Conservation (phyloP, 2,329 filamentous ascomycete genomes). For the Torrubiella hemipterigena region DNA sequence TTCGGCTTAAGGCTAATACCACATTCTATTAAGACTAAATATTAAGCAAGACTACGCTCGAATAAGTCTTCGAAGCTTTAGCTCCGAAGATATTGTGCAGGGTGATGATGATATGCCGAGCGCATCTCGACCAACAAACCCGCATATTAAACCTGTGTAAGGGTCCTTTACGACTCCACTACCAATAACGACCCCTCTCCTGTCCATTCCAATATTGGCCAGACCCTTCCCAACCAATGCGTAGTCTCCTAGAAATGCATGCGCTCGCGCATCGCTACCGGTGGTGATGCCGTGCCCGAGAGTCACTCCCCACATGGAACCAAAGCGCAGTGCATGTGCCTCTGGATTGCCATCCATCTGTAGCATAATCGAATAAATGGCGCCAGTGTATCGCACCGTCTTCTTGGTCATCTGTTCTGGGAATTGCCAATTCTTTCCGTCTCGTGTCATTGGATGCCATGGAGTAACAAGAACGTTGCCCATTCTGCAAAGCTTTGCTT, state of each 20-base stretch:
- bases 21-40: too few relatives aligned
- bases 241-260: conserved; percentile 44
- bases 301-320: conserved; percentile 39
- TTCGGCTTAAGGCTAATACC: too few relatives aligned
- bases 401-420: conserved; percentile 24
- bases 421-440: conserved; percentile 31
- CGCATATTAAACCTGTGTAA: conserved; percentile 25
- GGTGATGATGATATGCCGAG: too few relatives aligned
- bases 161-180: conserved; percentile 26
- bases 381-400: conserved; percentile 31
- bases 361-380: conserved; percentile 45
- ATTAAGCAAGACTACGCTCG: too few relatives aligned
- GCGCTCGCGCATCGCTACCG: conserved; percentile 26
- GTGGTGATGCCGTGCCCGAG: conserved; percentile 42
- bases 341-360: conserved; percentile 28
- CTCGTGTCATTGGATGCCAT: conserved; percentile 43
- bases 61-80: too few relatives aligned
- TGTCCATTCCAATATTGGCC: conserved; percentile 17
- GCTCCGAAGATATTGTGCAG: too few relatives aligned
- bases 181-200: conserved; percentile 29
- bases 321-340: conserved; percentile 38
- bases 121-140: conserved; percentile 12
- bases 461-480: conserved; percentile 39
- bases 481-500: conserved; percentile 30
- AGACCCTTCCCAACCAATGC: conserved; percentile 27